Percentiles rank a stretch among this genome's conserved stretches.
Evolutionary conservation across 73 alveolate species (phyloP).

Genomic region (Stentor roeselii): DNA sequence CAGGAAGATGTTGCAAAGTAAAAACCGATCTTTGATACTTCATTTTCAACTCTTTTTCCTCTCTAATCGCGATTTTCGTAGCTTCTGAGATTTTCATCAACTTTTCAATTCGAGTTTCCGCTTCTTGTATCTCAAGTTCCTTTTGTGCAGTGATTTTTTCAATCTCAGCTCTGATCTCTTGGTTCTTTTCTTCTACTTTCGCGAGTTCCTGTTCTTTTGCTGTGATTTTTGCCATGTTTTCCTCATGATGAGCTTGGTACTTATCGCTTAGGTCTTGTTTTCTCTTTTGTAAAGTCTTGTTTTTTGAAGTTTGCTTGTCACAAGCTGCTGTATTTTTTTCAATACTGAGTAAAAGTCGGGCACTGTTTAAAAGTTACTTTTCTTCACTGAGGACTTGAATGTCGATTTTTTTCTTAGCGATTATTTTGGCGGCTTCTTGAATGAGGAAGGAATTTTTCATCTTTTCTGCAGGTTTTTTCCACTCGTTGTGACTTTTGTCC

Average conservation of each 20-base stretch:
- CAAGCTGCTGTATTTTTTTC: not conserved
- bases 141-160: not conserved
- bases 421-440: conserved; percentile 19
- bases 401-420: conserved; percentile 15
- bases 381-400: conserved; percentile 12
- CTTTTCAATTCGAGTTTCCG: conserved; percentile 13
- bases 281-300: not conserved
- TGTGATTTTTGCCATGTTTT: not conserved
- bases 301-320: not conserved
- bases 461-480: not conserved
- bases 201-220: not conserved
- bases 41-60: conserved; percentile 13
- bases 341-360: not conserved
- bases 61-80: not conserved
- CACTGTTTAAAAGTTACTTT: conserved; percentile 4
- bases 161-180: conserved; percentile 6
- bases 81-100: conserved; percentile 6
- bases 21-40: conserved; percentile 12
- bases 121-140: conserved; percentile 5
- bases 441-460: not conserved
- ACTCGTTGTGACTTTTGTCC: not conserved
- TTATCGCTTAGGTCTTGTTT: not conserved
- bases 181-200: conserved; percentile 5
- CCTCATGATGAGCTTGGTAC: conserved; percentile 19
- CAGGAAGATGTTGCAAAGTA: not conserved